phyloP scores from a whole-genome alignment of 495 filamentous ascomycete species.

The Podospora didyma region DNA sequence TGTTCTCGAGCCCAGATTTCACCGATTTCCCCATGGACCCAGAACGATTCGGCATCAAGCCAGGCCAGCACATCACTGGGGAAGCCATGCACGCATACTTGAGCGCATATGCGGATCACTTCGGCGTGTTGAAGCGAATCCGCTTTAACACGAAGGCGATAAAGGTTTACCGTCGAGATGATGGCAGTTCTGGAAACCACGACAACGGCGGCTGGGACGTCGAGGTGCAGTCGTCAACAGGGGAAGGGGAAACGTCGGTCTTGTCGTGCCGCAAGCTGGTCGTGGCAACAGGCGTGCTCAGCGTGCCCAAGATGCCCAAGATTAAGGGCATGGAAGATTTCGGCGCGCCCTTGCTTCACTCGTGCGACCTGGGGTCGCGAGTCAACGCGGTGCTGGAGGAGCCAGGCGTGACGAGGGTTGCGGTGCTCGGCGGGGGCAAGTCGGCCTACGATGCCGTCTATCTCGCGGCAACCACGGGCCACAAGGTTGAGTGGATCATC shows the following conservation, averaged over 20 bases:
- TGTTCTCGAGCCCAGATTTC: slow-evolving; percentile 62
- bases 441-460: slow-evolving; percentile 73
- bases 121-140: slow-evolving; percentile 27
- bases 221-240: neutral
- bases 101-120: slow-evolving; percentile 29
- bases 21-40: slow-evolving; percentile 70
- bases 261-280: slow-evolving; percentile 52
- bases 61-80: slow-evolving; percentile 46
- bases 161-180: neutral
- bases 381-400: slow-evolving; percentile 17
- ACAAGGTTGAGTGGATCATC: slow-evolving; percentile 68
- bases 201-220: slow-evolving; percentile 12
- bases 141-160: slow-evolving; percentile 25
- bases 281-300: slow-evolving; percentile 67
- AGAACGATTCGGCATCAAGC: slow-evolving; percentile 52
- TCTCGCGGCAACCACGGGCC: slow-evolving; percentile 53
- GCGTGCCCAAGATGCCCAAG: slow-evolving; percentile 50
- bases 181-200: no score
- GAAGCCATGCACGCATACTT: slow-evolving; percentile 31
- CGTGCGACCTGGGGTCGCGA: slow-evolving; percentile 43
- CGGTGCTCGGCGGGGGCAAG: slow-evolving; percentile 65
- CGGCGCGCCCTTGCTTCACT: slow-evolving; percentile 57
- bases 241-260: no score
- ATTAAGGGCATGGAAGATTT: slow-evolving; percentile 47
- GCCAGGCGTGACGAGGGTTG: slow-evolving; percentile 29